Evolutionary conservation across 805 yeast species (phyloP).

Genomic region (Saccharomycopsis olivae): DNA sequence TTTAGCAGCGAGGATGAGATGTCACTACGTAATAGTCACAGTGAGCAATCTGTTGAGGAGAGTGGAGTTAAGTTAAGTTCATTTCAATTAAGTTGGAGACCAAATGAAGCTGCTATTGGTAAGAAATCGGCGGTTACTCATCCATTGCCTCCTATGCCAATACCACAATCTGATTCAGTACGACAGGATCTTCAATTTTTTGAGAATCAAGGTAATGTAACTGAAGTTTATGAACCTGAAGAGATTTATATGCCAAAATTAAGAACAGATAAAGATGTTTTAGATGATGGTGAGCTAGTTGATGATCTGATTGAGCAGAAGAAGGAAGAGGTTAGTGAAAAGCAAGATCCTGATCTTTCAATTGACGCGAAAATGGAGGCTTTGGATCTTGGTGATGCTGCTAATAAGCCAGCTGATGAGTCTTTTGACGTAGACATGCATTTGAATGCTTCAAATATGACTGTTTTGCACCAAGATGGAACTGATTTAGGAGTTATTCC

Average conservation of each 20-base stretch:
- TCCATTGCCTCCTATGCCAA: slow-evolving; percentile 18
- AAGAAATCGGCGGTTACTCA: slow-evolving; percentile 10
- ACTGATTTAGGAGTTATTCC: slow-evolving; percentile 2
- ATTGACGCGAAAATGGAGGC: slow-evolving; percentile 10
- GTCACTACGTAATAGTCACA: slow-evolving; percentile 4
- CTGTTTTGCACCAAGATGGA: slow-evolving; percentile 10
- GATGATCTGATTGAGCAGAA: slow-evolving; percentile 3
- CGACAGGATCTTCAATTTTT: slow-evolving; percentile 10
- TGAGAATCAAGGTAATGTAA: background rate
- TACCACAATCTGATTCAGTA: slow-evolving; percentile 15
- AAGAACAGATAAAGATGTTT: too few species aligned
- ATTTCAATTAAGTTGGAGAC: slow-evolving; percentile 12
- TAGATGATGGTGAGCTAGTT: slow-evolving; percentile 4
- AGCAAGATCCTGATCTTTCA: slow-evolving; percentile 5
- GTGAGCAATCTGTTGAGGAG: slow-evolving; percentile 5
- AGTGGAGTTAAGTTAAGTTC: background rate
- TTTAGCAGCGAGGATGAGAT: slow-evolving; percentile 14
- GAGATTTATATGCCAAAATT: too few species aligned
- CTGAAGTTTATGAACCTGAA: background rate
- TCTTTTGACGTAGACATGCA: slow-evolving; percentile 6
- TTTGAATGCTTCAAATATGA: slow-evolving; percentile 7
- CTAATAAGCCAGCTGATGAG: background rate
- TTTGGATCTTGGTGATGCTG: slow-evolving; percentile 5
- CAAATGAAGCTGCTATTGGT: background rate
- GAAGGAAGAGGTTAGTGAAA: slow-evolving; percentile 1